Base-by-base conservation (phyloP, 192 early-diverging fungal genomes). In the Coemansia sp. region DNA sequence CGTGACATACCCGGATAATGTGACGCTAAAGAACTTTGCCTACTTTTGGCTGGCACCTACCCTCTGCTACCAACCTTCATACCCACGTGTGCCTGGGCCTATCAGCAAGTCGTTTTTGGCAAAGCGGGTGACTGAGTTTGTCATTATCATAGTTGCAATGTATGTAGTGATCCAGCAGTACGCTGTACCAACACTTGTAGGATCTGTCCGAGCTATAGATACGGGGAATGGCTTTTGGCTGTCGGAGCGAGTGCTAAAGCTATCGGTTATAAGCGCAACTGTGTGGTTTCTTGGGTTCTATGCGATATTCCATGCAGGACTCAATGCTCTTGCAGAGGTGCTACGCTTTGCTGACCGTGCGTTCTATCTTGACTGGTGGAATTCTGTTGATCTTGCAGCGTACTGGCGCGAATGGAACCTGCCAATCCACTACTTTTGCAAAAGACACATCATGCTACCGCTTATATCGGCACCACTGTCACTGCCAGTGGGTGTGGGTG, bases 221-320 rank as follows among this genome's bases (percentile, higher is more conserved):
- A 74, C 89, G 48, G 70, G 84, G 35, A 79, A 91, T 25, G 84
- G 84, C 13, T 82, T 87, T 21, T 81, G 79, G 58, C 85, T 94
- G 55, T 75, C 89, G 2, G 93, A 95, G 79, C 87, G 93, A 33
- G 84, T 94, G n/a, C 84, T 95, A n/a, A 94, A 94, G 69, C 83
- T 95, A 68, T 89, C 87, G 7, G 88, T 87, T 9, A 86, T 87
- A 26, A 87, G 85, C 62, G 90, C 93, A 0, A 79, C 86, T 1
- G 86, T 95, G 46, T 95, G 94, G 94, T 81, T 95, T n/a, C 67
- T 94, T n/a, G 90, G 92, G 73, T 95, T 95, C 72, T 94, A 92
- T 45, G 84, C 87, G 16, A 74, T 93, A 13, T 95, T 95, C 79
- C 94, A 95, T 60, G 82, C 89, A 2, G 87, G 68, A 39, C 80